phyloP scores from a whole-genome alignment of 495 filamentous ascomycete species.

The Hypoxylon perforatum region DNA sequence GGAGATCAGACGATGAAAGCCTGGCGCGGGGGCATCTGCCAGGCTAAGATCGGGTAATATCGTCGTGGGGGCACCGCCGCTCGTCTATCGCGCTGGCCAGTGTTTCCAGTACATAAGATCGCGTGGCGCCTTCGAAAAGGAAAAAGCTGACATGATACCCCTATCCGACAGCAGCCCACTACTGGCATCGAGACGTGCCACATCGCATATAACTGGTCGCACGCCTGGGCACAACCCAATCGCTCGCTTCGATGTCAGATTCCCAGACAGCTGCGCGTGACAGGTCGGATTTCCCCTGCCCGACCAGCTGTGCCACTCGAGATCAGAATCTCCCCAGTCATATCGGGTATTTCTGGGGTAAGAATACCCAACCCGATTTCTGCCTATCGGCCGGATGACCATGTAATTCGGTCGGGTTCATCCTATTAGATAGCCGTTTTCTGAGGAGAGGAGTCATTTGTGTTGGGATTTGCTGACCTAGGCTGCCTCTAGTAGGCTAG shows the following conservation, averaged over 20 bases:
- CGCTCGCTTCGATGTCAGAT: conserved; percentile 28
- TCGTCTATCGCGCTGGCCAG: conserved; percentile 22
- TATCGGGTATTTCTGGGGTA: conserved; percentile 23
- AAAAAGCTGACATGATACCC: conserved; percentile 29
- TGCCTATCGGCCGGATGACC: conserved; percentile 26
- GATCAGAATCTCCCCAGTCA: conserved; percentile 21
- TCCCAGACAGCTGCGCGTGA: conserved; percentile 37
- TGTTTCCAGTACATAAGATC: conserved; percentile 19
- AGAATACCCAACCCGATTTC: conserved; percentile 9
- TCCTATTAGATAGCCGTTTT: conserved; percentile 28
- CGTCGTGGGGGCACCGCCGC: conserved; percentile 32
- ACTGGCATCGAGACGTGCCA: conserved; percentile 21
- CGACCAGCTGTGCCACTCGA: conserved; percentile 28
- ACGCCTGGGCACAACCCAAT: conserved; percentile 29
- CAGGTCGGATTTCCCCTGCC: conserved; percentile 27
- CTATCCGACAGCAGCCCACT: conserved; percentile 36
- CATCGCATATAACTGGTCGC: conserved; percentile 25
- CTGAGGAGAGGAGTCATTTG: conserved; percentile 1
- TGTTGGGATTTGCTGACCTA: conserved; percentile 4
- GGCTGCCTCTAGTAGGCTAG: conserved; percentile 18
- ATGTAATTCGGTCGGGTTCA: conserved; percentile 8
- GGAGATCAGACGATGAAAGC: conserved; percentile 26
- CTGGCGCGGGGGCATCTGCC: conserved; percentile 38
- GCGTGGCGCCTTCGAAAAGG: conserved; percentile 11
- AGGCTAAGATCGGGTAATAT: conserved; percentile 45